A percentile compares a stretch with the other conserved stretches of the same genome.
phyloP scores from a whole-genome alignment of 2,329 filamentous ascomycete genomes.

The Parafenestella ontariensis region DNA sequence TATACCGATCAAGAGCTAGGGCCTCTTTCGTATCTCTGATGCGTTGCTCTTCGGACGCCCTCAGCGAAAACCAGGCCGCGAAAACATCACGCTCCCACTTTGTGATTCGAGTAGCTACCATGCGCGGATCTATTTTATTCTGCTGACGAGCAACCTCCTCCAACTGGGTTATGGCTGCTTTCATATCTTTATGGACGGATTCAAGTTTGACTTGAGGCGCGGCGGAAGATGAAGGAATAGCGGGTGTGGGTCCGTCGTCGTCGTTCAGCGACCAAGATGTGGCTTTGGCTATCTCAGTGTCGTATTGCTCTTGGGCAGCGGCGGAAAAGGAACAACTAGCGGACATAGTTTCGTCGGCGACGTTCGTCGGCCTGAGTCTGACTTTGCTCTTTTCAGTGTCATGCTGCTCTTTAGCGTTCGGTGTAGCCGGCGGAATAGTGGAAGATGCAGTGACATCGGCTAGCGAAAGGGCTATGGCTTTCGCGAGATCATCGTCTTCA shows the following conservation, averaged over 20 bases:
- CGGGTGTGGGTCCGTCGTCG: too few species aligned
- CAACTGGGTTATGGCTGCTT: neutral
- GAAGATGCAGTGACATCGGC: neutral
- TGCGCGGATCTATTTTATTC: neutral
- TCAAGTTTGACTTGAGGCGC: neutral
- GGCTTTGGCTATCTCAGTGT: neutral
- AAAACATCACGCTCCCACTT: neutral
- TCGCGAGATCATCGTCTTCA: conserved; percentile 6
- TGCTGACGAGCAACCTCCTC: neutral
- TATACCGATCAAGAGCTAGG: neutral
- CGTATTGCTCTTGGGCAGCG: too few species aligned
- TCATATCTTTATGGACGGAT: neutral
- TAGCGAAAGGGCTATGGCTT: conserved; percentile 10
- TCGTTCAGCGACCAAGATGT: too few species aligned
- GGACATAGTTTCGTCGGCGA: too few species aligned
- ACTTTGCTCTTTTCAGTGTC: neutral
- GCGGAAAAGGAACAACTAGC: too few species aligned
- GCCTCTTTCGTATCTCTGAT: neutral
- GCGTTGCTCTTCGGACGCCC: neutral
- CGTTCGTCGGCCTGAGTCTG: neutral
- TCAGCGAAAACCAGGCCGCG: neutral
- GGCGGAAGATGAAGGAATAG: neutral
- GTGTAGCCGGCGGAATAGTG: neutral
- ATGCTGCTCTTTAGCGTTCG: neutral
- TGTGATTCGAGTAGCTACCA: neutral